Base-by-base conservation (phyloP, 1,284 basidiomycete species). In the Rhizopogon parksii region DNA sequence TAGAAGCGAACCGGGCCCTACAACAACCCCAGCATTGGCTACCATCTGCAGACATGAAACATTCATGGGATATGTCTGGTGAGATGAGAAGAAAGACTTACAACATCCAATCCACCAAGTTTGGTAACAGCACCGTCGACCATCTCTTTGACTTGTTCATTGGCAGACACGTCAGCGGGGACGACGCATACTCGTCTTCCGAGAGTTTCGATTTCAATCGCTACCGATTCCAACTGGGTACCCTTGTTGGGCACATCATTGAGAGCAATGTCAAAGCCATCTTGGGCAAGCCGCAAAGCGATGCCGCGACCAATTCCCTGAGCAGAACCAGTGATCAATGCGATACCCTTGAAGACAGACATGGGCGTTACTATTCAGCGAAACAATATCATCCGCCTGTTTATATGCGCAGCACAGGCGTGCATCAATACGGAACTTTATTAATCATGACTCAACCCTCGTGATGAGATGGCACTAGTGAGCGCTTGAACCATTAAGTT, bases 221-320 rank as follows among this genome's bases (percentile, higher is more conserved):
- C 57, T 1, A 62, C 36, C 4, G 46, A 19, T 11, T 57, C 48
- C 2, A 63, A 47, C 17, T 52, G 39, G 4, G 58, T 55, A 19
- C 38, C 40, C 8, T 56, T 57, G 9, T 40, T 49, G 15, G 43
- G 34, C 4, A 67, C 36, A 36, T 68, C 66, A 43, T 62, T 66
- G 6, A 68, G 30, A 7, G 59, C 64, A 12, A 68, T 52, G 46
- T 63, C 58, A 45, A 62, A 66, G 9, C 67, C 66, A 51, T 68
- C 66, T 6, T 55, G 50, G 12, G 66, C 64, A 4, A 68, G 54
- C 5, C 60, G 58, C 3, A 62, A 52, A 14, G 64, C 61, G 14
- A 68, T 62, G 17, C 56, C 57, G 9, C 58, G 53, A 9, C 65
- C 67, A 19, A 68, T 64, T 15, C 66, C 65, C 47, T 57, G 61